Conservation (phyloP, 1,139 yeast species). For the Schwanniomyces etchellsii region DNA sequence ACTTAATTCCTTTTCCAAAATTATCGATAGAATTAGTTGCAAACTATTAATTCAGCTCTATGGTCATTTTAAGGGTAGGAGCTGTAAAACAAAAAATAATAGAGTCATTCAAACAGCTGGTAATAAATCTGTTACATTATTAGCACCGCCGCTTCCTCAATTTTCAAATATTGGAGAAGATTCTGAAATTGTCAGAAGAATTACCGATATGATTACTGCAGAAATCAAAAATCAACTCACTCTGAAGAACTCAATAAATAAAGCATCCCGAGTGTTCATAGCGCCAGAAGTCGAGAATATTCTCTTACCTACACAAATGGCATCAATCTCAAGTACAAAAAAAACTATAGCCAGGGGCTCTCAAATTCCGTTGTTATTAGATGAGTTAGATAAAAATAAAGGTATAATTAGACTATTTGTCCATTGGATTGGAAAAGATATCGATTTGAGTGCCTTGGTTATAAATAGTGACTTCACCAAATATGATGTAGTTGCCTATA, state of each 20-base stretch:
- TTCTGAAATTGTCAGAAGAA: neutral
- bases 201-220: slow-evolving; percentile 1
- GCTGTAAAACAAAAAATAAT: slow-evolving; percentile 1
- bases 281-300: slow-evolving; percentile 4
- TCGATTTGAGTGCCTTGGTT: slow-evolving; percentile 7
- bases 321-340: too few species aligned
- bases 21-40: slow-evolving; percentile 4
- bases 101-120: slow-evolving; percentile 6
- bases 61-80: slow-evolving; percentile 8
- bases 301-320: too few species aligned
- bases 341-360: too few species aligned
- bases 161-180: neutral
- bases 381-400: too few species aligned
- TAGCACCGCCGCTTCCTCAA: slow-evolving; percentile 3
- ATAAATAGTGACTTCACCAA: slow-evolving; percentile 4
- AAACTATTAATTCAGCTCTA: slow-evolving; percentile 8
- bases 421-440: slow-evolving; percentile 9
- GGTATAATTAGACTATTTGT: slow-evolving; percentile 7
- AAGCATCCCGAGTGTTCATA: slow-evolving; percentile 3
- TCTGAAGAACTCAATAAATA: too few species aligned
- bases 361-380: slow-evolving; percentile 3
- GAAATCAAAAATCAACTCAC: too few species aligned
- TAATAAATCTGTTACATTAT: neutral
- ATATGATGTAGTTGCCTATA: slow-evolving; percentile 1
- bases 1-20: slow-evolving; percentile 3